These are phyloP conservation scores for Leccinum disarticulatum DNA, from an alignment of 768 basidiomycete genomes.

Conservation along the genomic window DNA sequence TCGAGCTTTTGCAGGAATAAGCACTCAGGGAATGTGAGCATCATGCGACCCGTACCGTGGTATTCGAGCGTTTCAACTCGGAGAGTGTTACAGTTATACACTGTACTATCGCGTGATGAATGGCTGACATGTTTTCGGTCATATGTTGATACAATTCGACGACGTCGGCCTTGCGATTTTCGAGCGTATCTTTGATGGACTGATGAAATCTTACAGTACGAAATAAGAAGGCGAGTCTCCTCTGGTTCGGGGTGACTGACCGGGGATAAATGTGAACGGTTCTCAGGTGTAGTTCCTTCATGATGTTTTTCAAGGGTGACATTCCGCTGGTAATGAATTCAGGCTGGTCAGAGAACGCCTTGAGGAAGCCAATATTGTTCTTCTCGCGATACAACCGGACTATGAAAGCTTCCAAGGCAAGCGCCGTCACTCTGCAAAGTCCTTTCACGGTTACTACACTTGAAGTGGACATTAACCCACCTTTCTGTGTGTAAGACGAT, in stretches of 20 bases:
- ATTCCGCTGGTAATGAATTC: slow-evolving; percentile 92
- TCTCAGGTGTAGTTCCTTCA: slow-evolving; percentile 89
- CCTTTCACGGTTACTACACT: background rate
- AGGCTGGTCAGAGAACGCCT: slow-evolving; percentile 96
- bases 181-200: slow-evolving; percentile 77
- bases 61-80: slow-evolving; percentile 87
- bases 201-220: slow-evolving; percentile 73
- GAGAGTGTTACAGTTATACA: slow-evolving; percentile 90
- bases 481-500: slow-evolving; percentile 89
- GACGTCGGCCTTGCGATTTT: slow-evolving; percentile 84
- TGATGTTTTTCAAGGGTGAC: slow-evolving; percentile 86
- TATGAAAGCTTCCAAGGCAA: slow-evolving; percentile 89
- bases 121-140: slow-evolving; percentile 85
- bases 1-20: slow-evolving; percentile 63
- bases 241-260: slow-evolving; percentile 40
- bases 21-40: background rate
- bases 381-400: slow-evolving; percentile 87
- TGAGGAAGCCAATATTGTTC: slow-evolving; percentile 89
- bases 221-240: background rate
- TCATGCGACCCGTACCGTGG: slow-evolving; percentile 55
- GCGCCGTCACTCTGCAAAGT: slow-evolving; percentile 69
- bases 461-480: slow-evolving; percentile 40
- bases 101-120: slow-evolving; percentile 88
- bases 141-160: slow-evolving; percentile 87
- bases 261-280: slow-evolving; percentile 92